Evolutionary conservation across 2,329 filamentous ascomycete genomes (phyloP).

Genomic region (Xylariaceae sp.): DNA sequence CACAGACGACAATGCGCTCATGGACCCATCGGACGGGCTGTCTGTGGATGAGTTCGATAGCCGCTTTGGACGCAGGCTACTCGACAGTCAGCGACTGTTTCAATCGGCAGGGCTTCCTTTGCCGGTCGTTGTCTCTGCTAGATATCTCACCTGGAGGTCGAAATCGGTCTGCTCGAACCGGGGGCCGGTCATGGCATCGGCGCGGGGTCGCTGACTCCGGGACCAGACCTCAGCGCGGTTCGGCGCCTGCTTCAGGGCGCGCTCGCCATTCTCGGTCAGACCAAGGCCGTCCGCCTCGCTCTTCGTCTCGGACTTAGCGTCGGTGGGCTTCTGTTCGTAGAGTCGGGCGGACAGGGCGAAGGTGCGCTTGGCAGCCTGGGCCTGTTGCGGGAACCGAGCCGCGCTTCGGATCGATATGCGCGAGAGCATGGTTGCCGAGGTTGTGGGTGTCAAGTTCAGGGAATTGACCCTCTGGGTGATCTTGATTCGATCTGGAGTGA

Average conservation of each 20-base stretch:
- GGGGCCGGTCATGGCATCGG: constrained; percentile 84
- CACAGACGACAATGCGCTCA: constrained; percentile 74
- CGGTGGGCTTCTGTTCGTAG: constrained; percentile 39
- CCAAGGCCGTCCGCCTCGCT: constrained; percentile 38
- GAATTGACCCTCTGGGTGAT: constrained; percentile 16
- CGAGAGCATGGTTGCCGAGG: constrained; percentile 45
- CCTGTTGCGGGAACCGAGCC: constrained; percentile 40
- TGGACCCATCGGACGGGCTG: constrained; percentile 92
- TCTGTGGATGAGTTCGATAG: constrained; percentile 94
- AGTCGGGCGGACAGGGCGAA: constrained; percentile 46
- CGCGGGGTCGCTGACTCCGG: constrained; percentile 73
- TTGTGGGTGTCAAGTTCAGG: constrained; percentile 31
- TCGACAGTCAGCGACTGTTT: constrained; percentile 28
- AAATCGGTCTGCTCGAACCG: constrained; percentile 97
- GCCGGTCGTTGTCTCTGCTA: background rate
- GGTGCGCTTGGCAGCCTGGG: constrained; percentile 41
- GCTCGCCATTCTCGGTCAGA: constrained; percentile 42
- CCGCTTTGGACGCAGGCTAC: constrained; percentile 81
- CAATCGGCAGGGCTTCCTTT: constrained; percentile 1
- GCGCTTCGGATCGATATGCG: constrained; percentile 38
- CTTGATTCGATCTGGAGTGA: constrained; percentile 8
- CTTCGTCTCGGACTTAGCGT: constrained; percentile 37
- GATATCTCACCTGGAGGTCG: constrained; percentile 68
- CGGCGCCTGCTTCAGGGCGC: constrained; percentile 65
- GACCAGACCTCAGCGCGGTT: constrained; percentile 82